Percentiles rank a stretch among this genome's conserved stretches.
phyloP scores from a whole-genome alignment of 1,139 yeast genomes.

The Trichomonascaceae sp. region DNA sequence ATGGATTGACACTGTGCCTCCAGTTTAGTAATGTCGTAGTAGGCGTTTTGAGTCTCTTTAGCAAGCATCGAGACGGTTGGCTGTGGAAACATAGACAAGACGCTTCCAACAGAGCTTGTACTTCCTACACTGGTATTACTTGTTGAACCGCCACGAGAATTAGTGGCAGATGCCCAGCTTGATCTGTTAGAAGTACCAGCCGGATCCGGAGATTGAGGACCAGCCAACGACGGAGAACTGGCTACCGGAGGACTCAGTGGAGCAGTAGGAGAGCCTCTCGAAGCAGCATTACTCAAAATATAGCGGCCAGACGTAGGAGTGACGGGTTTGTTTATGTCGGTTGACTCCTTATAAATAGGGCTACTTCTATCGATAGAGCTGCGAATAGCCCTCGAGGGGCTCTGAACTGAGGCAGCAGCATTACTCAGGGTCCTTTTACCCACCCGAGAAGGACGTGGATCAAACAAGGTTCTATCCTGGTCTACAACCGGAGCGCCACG shows the following conservation, averaged over 20 bases:
- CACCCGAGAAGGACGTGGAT: not conserved
- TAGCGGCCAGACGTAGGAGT: not conserved
- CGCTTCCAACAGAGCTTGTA: not conserved
- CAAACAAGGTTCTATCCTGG: slow-evolving; percentile 5
- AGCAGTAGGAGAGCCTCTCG: not conserved
- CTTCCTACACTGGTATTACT: not conserved
- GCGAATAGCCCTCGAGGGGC: slow-evolving; percentile 4
- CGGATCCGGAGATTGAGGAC: not conserved
- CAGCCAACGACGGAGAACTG: not conserved
- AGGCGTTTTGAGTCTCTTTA: slow-evolving; percentile 22
- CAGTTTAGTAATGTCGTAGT: slow-evolving; percentile 22
- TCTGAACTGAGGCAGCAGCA: slow-evolving; percentile 3
- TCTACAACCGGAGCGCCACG: slow-evolving; percentile 11
- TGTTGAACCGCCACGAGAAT: not conserved
- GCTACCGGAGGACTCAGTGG: not conserved
- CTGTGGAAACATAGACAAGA: slow-evolving; percentile 6
- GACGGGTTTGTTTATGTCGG: not conserved
- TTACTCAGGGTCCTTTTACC: slow-evolving; percentile 4
- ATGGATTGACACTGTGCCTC: slow-evolving; percentile 21
- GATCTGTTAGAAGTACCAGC: not conserved
- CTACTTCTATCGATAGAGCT: not conserved
- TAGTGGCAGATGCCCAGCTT: not conserved
- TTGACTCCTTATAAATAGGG: not conserved
- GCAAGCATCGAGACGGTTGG: slow-evolving; percentile 19
- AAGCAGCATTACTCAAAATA: not conserved